Evolutionary conservation across 495 filamentous ascomycete genomes (phyloP).

Genomic region (Paragyromitra xinjiangensis): DNA sequence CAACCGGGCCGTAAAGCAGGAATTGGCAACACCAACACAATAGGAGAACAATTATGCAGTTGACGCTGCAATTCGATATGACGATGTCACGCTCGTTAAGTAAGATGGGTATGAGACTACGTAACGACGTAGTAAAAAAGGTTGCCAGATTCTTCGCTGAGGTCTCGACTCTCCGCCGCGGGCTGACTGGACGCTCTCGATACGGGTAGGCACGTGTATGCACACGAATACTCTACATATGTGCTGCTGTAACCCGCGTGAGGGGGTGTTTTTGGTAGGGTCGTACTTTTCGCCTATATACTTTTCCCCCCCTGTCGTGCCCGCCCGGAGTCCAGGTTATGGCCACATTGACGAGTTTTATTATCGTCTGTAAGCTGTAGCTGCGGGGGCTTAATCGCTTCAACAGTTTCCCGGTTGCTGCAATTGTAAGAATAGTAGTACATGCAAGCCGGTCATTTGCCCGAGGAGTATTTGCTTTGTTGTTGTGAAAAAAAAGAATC

Average conservation of each 20-base stretch:
- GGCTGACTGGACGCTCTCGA: background rate
- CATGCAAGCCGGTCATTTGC: conserved; percentile 28
- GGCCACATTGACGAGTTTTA: conserved; percentile 6
- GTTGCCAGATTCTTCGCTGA: background rate
- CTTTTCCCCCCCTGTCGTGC: conserved; percentile 8
- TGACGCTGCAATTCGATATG: background rate
- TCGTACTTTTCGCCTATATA: conserved; percentile 4
- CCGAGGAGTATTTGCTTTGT: conserved; percentile 31
- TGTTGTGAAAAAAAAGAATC: background rate
- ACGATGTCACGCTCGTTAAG: conserved; percentile 16
- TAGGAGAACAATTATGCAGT: conserved; percentile 3
- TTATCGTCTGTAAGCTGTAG: conserved; percentile 27
- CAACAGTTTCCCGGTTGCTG: conserved; percentile 9
- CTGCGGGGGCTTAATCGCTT: background rate
- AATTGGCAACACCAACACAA: background rate
- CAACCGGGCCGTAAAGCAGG: conserved; percentile 17
- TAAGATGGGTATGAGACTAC: conserved; percentile 11
- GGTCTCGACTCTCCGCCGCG: conserved; percentile 13
- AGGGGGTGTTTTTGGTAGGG: conserved; percentile 15
- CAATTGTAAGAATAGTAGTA: conserved; percentile 17
- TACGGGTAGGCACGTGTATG: conserved; percentile 25
- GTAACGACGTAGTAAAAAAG: conserved; percentile 19
- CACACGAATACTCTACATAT: conserved; percentile 6
- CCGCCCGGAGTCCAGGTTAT: conserved; percentile 44
- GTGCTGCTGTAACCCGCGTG: conserved; percentile 13